Conservation (phyloP, 2,329 filamentous ascomycete genomes). For the Aspergillus novofumigatus region DNA sequence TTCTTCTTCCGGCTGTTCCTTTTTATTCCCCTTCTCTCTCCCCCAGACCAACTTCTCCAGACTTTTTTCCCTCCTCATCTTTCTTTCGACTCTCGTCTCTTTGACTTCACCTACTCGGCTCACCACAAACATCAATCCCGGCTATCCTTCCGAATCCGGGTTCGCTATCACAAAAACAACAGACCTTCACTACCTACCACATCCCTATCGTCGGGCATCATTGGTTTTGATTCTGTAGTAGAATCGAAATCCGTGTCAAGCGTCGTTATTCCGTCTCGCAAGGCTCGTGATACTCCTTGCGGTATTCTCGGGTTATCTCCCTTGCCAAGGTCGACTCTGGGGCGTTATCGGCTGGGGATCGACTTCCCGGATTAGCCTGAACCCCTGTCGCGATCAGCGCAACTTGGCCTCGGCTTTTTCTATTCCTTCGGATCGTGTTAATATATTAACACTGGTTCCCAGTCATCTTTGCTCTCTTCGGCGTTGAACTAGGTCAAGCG, state of each 20-base stretch:
- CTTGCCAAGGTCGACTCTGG: conserved; percentile 13
- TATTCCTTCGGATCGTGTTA: conserved; percentile 12
- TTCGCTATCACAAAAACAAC: neutral
- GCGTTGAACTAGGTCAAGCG: conserved; percentile 15
- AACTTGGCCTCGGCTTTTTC: conserved; percentile 17
- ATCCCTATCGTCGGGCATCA: neutral
- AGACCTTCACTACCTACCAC: conserved; percentile 9
- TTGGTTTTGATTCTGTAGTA: neutral
- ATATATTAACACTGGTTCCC: conserved; percentile 11
- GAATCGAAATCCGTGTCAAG: neutral
- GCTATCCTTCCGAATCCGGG: conserved; percentile 6
- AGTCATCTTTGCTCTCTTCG: conserved; percentile 13
- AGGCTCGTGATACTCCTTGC: conserved; percentile 13
- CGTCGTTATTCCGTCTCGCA: conserved; percentile 1
- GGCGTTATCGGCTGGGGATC: conserved; percentile 25
- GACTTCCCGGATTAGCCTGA: conserved; percentile 22
- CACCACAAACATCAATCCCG: conserved; percentile 15
- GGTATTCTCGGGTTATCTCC: conserved; percentile 8
- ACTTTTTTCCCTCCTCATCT: conserved; percentile 19
- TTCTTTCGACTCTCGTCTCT: conserved; percentile 15
- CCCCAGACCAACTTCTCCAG: conserved; percentile 26
- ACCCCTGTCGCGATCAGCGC: conserved; percentile 18
- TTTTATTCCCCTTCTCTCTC: conserved; percentile 25
- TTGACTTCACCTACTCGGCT: conserved; percentile 12
- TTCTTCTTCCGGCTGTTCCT: conserved; percentile 16